A percentile compares a stretch with the other conserved stretches of the same genome.
Conservation (phyloP, 2,329 filamentous ascomycete genomes). For the Venturia carpophila region DNA sequence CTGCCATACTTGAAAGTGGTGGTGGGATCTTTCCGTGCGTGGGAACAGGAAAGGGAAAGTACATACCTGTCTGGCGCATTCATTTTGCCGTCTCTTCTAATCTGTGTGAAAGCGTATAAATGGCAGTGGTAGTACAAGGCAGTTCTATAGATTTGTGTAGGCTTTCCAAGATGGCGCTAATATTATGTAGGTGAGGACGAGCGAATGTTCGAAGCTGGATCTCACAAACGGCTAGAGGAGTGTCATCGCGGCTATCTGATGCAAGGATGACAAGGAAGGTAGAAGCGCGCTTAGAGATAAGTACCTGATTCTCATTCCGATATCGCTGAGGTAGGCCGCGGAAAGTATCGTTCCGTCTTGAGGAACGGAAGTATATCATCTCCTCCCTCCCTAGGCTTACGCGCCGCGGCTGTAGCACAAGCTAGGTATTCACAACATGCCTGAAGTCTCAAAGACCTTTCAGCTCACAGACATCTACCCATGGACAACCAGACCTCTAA, state of each 20-base stretch:
- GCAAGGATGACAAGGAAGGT: too few species aligned
- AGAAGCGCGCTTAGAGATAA: neutral
- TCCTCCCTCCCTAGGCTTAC: neutral
- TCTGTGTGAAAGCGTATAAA: neutral
- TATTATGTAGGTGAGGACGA: neutral
- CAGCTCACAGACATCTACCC: constrained; percentile 37
- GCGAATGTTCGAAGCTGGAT: too few species aligned
- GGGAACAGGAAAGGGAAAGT: constrained; percentile 11
- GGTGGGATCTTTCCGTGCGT: constrained; percentile 6
- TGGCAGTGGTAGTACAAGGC: neutral
- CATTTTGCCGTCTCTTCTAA: constrained; percentile 32
- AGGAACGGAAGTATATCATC: neutral
- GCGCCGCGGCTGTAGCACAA: neutral
- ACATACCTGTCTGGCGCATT: constrained; percentile 48
- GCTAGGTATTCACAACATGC: neutral
- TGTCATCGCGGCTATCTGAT: too few species aligned
- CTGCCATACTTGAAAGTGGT: neutral
- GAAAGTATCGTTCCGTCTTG: neutral
- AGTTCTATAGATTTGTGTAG: neutral
- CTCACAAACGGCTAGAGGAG: too few species aligned
- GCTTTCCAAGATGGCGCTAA: constrained; percentile 6
- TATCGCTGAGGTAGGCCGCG: neutral
- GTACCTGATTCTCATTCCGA: neutral
- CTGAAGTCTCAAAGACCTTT: neutral
- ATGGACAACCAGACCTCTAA: constrained; percentile 51